phyloP scores from a whole-genome alignment of 2,329 filamentous ascomycete genomes.

The Dendryphion nanum region DNA sequence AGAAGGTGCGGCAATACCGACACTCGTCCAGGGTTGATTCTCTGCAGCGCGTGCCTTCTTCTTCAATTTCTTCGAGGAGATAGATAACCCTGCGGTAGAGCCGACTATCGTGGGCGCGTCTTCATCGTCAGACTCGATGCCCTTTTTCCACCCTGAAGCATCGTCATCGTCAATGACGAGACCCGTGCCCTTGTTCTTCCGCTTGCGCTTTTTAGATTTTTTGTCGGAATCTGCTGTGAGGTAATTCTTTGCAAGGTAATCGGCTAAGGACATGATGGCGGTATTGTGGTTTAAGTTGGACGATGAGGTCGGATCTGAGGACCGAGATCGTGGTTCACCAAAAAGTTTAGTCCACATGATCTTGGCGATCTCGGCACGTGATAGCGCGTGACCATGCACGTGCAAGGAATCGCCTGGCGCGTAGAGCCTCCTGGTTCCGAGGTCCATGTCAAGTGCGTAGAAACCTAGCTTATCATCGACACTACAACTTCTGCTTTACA shows the following conservation, averaged over 20 bases:
- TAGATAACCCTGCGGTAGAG: conserved; percentile 29
- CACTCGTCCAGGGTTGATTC: conserved; percentile 62
- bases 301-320: no score
- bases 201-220: conserved; percentile 54
- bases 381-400: no score
- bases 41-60: conserved; percentile 53
- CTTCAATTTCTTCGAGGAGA: conserved; percentile 52
- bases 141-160: conserved; percentile 50
- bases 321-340: no score
- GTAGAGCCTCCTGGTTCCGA: no score
- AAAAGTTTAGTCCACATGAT: no score
- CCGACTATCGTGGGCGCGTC: conserved; percentile 45
- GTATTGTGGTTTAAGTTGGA: no score
- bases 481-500: neutral
- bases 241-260: conserved; percentile 90
- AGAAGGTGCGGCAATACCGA: conserved; percentile 55
- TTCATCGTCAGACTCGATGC: conserved; percentile 54
- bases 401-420: no score
- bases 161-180: conserved; percentile 55
- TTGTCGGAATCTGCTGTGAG: conserved; percentile 64
- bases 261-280: conserved; percentile 63
- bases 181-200: conserved; percentile 42
- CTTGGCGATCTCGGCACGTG: no score
- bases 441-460: no score
- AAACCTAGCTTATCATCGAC: no score